Percentiles rank a stretch among this genome's conserved stretches.
These are phyloP conservation scores for Diaporthe sp. DNA, from an alignment of 2,329 filamentous ascomycete genomes.

Conservation along the genomic window DNA sequence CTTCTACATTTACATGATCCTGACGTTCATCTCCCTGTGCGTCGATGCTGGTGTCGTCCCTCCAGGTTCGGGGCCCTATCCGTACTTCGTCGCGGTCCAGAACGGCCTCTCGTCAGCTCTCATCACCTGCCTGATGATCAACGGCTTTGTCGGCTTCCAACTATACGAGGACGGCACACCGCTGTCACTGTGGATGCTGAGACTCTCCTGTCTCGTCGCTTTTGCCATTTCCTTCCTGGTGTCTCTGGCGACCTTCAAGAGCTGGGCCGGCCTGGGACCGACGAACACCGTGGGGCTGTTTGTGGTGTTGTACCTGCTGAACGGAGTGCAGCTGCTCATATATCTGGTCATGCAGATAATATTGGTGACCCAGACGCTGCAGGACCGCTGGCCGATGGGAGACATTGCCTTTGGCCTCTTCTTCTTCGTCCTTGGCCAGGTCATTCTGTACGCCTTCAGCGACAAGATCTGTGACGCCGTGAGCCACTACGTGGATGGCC, in stretches of 20 bases:
- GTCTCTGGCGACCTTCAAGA: conserved; percentile 91
- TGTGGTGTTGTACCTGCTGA: conserved; percentile 91
- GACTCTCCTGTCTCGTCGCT: conserved; percentile 82
- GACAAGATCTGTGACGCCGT: conserved; percentile 85
- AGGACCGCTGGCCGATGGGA: conserved; percentile 95
- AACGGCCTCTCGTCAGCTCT: conserved; percentile 87
- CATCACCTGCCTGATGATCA: conserved; percentile 91
- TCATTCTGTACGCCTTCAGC: conserved; percentile 92
- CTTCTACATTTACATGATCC: conserved; percentile 96
- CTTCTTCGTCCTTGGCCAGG: conserved; percentile 93
- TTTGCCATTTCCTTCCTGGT: conserved; percentile 91
- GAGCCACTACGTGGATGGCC: conserved; percentile 92
- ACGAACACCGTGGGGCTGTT: conserved; percentile 91
- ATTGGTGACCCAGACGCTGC: conserved; percentile 88
- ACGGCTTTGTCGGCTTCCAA: conserved; percentile 98
- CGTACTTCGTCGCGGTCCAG: conserved; percentile 93
- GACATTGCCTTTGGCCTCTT: conserved; percentile 92
- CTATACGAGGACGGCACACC: conserved; percentile 97
- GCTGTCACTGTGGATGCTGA: conserved; percentile 92
- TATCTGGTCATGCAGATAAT: conserved; percentile 92
- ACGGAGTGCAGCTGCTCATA: conserved; percentile 86
- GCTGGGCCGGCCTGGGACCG: conserved; percentile 87
- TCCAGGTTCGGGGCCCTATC: conserved; percentile 82
- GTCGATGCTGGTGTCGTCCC: conserved; percentile 95
- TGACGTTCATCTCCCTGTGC: conserved; percentile 89